phyloP scores from a whole-genome alignment of 2,329 filamentous ascomycete species.

The Ophiocordyceps camponoti-floridani region DNA sequence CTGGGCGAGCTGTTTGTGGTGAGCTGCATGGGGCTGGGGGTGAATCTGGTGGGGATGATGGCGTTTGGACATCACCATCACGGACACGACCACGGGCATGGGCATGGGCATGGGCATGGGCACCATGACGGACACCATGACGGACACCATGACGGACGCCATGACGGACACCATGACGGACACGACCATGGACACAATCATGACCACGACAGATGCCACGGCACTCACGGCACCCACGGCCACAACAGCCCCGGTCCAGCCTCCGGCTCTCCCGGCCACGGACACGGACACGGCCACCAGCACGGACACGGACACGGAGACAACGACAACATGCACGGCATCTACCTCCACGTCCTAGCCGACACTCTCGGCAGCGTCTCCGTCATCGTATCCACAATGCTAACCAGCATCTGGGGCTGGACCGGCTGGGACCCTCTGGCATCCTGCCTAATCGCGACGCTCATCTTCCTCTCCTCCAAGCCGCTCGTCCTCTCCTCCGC shows the following conservation, averaged over 20 bases:
- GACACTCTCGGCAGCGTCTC: conserved; percentile 89
- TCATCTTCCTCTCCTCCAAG: conserved; percentile 85
- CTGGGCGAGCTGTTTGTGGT: conserved; percentile 78
- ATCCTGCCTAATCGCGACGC: conserved; percentile 77
- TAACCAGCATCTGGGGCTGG: conserved; percentile 82
- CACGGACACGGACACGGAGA: conserved; percentile 47
- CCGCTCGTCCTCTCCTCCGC: conserved; percentile 78
- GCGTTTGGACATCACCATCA: conserved; percentile 58
- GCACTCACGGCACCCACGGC: conserved; percentile 19
- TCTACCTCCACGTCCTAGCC: conserved; percentile 87
- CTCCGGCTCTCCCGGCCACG: conserved; percentile 19
- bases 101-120: conserved; percentile 27
- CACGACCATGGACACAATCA: conserved; percentile 17
- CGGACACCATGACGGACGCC: conserved; percentile 9
- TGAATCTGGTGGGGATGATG: conserved; percentile 84
- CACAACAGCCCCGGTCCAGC: conserved; percentile 20
- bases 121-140: too few species aligned
- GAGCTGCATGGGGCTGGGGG: conserved; percentile 66
- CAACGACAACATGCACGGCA: conserved; percentile 96
- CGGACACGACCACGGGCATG: conserved; percentile 22
- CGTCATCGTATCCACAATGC: conserved; percentile 76
- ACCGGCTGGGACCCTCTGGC: conserved; percentile 88
- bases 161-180: too few species aligned
- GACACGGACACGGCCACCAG: conserved; percentile 36
- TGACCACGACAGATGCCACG: conserved; percentile 26